Evolutionary conservation across 305 asterid species (phyloP).

Genomic region (Fraxinus latifolia): DNA sequence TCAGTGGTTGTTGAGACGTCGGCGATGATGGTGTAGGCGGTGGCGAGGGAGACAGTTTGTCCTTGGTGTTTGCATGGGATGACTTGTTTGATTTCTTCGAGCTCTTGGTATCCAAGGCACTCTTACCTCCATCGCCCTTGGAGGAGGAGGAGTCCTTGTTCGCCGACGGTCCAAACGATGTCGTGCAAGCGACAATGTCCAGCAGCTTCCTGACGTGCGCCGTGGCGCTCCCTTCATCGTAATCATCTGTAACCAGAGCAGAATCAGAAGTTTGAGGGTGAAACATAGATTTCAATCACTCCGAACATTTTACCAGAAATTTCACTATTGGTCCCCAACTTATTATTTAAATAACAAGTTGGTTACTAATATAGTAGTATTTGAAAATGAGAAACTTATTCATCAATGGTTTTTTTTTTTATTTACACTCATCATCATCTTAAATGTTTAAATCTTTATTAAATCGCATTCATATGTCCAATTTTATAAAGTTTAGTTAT

Average conservation of each 20-base stretch:
- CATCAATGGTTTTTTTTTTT: background rate
- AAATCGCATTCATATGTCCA: background rate
- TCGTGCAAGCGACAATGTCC: conserved; percentile 81
- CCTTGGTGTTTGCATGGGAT: conserved; percentile 37
- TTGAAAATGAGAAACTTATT: background rate
- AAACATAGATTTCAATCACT: background rate
- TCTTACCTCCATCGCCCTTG: conserved; percentile 40
- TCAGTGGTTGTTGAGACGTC: conserved; percentile 8
- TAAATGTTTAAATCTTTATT: background rate
- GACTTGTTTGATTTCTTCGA: conserved; percentile 62
- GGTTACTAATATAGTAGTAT: background rate
- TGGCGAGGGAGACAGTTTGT: conserved; percentile 48
- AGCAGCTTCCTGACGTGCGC: conserved; percentile 87
- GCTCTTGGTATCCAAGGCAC: conserved; percentile 46
- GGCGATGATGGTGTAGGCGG: conserved; percentile 37
- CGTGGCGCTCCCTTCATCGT: conserved; percentile 74
- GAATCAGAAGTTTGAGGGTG: background rate
- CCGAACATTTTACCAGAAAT: background rate
- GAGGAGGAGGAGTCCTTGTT: conserved; percentile 32
- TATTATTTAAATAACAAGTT: background rate
- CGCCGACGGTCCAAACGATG: conserved; percentile 82
- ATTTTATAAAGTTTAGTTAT: background rate
- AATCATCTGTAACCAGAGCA: conserved; percentile 57
- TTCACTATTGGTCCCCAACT: background rate
- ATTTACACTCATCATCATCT: background rate